A percentile compares a stretch with the other conserved stretches of the same genome.
Evolutionary conservation across 805 yeast genomes (phyloP).

Genomic region (Candida silvatica): DNA sequence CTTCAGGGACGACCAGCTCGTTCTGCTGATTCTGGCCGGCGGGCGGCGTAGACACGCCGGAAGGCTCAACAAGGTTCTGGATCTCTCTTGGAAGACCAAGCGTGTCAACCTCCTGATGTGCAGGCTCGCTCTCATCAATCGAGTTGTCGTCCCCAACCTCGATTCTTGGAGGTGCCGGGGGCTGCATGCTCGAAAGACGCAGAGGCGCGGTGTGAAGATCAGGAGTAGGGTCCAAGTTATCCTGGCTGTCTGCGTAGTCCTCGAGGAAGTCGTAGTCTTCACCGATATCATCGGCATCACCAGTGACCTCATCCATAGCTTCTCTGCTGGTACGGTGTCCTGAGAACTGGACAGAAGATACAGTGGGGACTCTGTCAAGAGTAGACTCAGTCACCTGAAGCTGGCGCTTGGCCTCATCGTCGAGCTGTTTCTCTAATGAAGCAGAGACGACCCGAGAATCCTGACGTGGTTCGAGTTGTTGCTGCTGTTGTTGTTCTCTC

Average conservation of each 20-base stretch:
- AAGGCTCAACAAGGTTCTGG: conserved; percentile 5
- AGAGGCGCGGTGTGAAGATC: conserved; percentile 1
- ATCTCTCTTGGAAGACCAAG: conserved; percentile 5
- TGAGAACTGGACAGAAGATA: conserved; percentile 22
- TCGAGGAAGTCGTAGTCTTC: conserved; percentile 17
- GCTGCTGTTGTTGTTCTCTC: too few relatives aligned
- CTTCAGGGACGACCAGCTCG: neutral
- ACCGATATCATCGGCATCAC: neutral
- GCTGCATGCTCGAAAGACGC: conserved; percentile 1
- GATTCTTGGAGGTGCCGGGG: neutral
- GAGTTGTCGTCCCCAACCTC: neutral
- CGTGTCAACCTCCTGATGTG: neutral
- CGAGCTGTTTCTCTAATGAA: too few relatives aligned
- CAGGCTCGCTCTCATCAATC: neutral
- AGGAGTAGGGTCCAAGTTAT: neutral
- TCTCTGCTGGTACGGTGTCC: conserved; percentile 21
- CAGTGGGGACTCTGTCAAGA: too few relatives aligned
- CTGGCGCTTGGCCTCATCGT: too few relatives aligned
- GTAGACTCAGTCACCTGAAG: too few relatives aligned
- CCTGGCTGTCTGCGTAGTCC: conserved; percentile 20
- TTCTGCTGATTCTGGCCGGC: conserved; percentile 1
- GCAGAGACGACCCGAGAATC: too few relatives aligned
- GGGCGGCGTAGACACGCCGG: conserved; percentile 2
- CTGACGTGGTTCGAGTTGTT: too few relatives aligned
- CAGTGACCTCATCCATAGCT: conserved; percentile 16